Conservation (phyloP, 1,284 basidiomycete genomes). For the Porodaedalea pini region DNA sequence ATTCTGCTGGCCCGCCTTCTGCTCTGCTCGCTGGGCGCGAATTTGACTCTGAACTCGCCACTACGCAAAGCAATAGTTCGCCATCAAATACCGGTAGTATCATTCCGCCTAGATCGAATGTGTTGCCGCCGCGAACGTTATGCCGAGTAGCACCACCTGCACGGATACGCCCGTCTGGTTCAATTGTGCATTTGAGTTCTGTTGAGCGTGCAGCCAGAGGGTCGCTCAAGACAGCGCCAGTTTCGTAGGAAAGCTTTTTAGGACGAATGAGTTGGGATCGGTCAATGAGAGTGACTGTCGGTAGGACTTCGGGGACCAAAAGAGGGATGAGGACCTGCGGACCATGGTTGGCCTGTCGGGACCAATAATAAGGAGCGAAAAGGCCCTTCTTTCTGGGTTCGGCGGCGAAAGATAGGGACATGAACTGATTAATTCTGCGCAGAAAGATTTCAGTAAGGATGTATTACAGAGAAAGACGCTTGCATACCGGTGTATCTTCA, state of each 20-base stretch:
- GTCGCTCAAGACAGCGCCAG: conserved; percentile 31
- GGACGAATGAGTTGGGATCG: conserved; percentile 54
- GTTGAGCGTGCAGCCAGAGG: conserved; percentile 47
- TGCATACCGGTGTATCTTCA: conserved; percentile 61
- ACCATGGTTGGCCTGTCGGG: conserved; percentile 38
- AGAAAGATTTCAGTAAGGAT: background rate
- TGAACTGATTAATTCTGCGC: conserved; percentile 76
- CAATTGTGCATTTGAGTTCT: conserved; percentile 31
- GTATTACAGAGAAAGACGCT: background rate
- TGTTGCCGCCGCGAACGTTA: conserved; percentile 20
- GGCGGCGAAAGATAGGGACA: conserved; percentile 69
- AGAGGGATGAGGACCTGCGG: conserved; percentile 58
- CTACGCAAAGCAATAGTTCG: conserved; percentile 66
- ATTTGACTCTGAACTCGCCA: conserved; percentile 40
- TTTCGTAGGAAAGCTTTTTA: conserved; percentile 23
- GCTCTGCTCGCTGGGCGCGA: conserved; percentile 59
- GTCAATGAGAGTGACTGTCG: conserved; percentile 63
- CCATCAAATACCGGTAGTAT: conserved; percentile 70
- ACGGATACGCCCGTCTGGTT: conserved; percentile 16
- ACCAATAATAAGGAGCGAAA: conserved; percentile 75
- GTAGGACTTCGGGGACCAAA: conserved; percentile 69
- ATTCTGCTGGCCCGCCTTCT: conserved; percentile 48
- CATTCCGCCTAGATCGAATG: conserved; percentile 56
- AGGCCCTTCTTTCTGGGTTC: conserved; percentile 68
- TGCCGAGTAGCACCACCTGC: conserved; percentile 15